These are phyloP conservation scores for Marsdenia floribunda DNA, from an alignment of 257 asterid species.

Conservation along the genomic window DNA sequence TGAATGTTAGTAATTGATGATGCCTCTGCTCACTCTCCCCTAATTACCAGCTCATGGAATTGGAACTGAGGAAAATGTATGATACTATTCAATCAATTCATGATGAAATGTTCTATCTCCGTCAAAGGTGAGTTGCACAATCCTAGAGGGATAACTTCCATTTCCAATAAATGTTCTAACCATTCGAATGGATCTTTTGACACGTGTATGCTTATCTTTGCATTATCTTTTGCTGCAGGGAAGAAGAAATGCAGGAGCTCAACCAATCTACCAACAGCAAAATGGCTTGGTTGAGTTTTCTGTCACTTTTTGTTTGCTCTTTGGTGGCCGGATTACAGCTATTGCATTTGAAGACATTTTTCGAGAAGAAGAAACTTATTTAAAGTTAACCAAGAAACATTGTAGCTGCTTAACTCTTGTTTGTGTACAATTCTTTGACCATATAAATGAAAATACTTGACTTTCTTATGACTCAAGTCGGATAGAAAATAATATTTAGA, in stretches of 20 bases:
- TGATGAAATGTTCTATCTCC: conserved; percentile 79
- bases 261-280: conserved; percentile 64
- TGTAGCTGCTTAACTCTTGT: background rate
- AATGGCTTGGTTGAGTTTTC: conserved; percentile 66
- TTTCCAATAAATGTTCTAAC: background rate
- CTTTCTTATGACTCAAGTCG: background rate
- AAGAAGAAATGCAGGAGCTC: conserved; percentile 72
- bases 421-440: conserved; percentile 18
- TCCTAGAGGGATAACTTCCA: background rate
- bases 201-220: background rate
- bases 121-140: conserved; percentile 50
- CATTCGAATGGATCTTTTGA: background rate
- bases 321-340: conserved; percentile 74
- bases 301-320: conserved; percentile 51
- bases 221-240: conserved; percentile 36
- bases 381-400: conserved; percentile 20
- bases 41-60: conserved; percentile 57
- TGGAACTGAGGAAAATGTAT: conserved; percentile 68
- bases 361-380: conserved; percentile 83
- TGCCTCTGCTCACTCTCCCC: conserved; percentile 8
- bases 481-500: conserved; percentile 5
- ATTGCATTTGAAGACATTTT: conserved; percentile 76
- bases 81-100: conserved; percentile 66
- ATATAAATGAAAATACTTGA: background rate
- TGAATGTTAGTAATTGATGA: conserved; percentile 1